Evolutionary conservation across 495 filamentous ascomycete species (phyloP), one percentile per base, ranked within the genome.

Genomic region (Daldinia loculata): DNA sequence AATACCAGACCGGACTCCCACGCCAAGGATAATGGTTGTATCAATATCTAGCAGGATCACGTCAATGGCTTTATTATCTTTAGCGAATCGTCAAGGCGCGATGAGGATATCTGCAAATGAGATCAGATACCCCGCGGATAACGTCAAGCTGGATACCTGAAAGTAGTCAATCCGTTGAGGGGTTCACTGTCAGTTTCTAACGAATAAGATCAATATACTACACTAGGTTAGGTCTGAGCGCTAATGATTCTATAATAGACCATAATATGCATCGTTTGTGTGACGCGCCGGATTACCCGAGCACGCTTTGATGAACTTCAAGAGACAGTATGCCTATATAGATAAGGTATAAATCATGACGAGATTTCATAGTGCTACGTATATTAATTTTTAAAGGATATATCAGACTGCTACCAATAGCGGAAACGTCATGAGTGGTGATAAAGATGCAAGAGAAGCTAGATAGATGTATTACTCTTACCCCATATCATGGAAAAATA

Each of bases 101-200:
- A 68, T 57, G 50, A 56, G 24, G 38, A 14, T n/a, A 59, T 56
- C 63, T 63, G 56, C 59, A 64, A 71, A 71, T 68, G 70, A 72
- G 70, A 72, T 68, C 64, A 72, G 48, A 67, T 72, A 72, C 70
- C 64, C 70, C 70, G 70, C 70, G 64, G 38, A 63, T 72, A 67
- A 67, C 70, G 64, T 68, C 64, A 72, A 68, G 19, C 27, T 65
- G 55, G 56, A 52, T 56, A 39, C 15, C 29, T 36, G 32, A 14
- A 56, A n/a, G n/a, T 22, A 19, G 22, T 12, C 29, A 64, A 24
- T 22, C 38, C 3, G n/a, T 61, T 59, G 60, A 60, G 45, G 64
- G 63, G 69, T 30, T 59, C 22, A 1, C 55, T 39, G 15, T 45
- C 36, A 0, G 29, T 22, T 64, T 19, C 56, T 48, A 29, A 52